Evolutionary conservation across 208 protist species (phyloP).

Genomic region (Polymyxa betae): DNA sequence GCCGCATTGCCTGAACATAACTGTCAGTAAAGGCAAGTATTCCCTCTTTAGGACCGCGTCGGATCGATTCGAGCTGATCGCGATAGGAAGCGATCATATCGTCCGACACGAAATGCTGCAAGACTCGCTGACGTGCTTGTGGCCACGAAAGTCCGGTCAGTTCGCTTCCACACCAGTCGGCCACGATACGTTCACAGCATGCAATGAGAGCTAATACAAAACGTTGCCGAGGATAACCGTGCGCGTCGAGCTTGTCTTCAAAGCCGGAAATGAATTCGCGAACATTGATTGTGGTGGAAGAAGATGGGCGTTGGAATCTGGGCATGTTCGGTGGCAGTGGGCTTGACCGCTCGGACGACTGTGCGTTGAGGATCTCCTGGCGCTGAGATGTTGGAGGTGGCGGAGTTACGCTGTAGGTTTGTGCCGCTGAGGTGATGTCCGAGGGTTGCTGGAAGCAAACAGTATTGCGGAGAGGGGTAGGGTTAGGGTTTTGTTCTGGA

Average conservation of each 20-base stretch:
- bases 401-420: too few relatives aligned
- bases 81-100: not conserved
- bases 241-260: not conserved
- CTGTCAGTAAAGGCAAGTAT: conserved; percentile 6
- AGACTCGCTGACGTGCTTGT: not conserved
- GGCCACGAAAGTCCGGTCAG: not conserved
- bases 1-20: conserved; percentile 28
- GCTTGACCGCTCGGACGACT: too few relatives aligned
- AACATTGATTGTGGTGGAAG: not conserved
- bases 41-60: not conserved
- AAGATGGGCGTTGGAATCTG: not conserved
- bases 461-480: too few relatives aligned
- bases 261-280: not conserved
- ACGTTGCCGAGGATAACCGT: not conserved
- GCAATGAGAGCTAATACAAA: not conserved
- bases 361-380: too few relatives aligned
- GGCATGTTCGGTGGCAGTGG: not conserved
- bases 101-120: not conserved
- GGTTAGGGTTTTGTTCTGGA: too few relatives aligned
- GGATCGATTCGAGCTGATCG: not conserved
- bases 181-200: not conserved
- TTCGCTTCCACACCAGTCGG: not conserved
- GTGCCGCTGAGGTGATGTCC: too few relatives aligned
- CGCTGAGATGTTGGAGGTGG: too few relatives aligned
- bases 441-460: too few relatives aligned